Base-by-base conservation (phyloP, 2,329 filamentous ascomycete species). In the Didymella segeticola region DNA sequence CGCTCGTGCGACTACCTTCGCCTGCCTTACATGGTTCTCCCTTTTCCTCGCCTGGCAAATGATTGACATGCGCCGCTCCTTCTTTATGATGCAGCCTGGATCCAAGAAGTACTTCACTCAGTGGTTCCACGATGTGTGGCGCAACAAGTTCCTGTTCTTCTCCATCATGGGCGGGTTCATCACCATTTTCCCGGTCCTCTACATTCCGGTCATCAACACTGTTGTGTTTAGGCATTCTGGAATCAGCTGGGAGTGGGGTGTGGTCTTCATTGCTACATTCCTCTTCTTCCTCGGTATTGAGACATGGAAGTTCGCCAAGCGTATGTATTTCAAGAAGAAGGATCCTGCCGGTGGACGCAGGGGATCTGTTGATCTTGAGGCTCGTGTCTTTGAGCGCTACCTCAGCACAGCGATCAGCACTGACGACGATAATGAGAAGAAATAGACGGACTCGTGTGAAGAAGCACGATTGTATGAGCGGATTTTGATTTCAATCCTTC, bases 1-100 rank as follows among this genome's bases (percentile, higher is more conserved):
- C 34, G 89, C 88, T 2, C 85, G 89, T 31, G 87, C 87, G 1
- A 90, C 89, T 0, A 88, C 86, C 1, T 91, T 91, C 67, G 87
- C 86, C 36, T 88, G 84, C 60, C 81, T 91, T 39, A 91, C 88
- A 0, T 91, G 88, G 88, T 88, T 88, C 65, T 87, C 88, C 0
- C 81, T 91, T 15, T 89, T 91, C 78, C 80, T 90, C 8, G 89
- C 89, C 1, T 92, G 89, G 89, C 88, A 92, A 70, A 88, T 90
- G 68, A 62, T 59, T 60, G 82, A 89, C 68, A 82, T 88, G 75
- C 86, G 89, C 27, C 84, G 86, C 45, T 87, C 84, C 7, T 89
- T 91, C 78, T 91, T 91, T 81, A 81, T 82, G 64, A 89, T 90
- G 85, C 83, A 89, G 66, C 85, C 87, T 0, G 78, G 79, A 15